phyloP scores from a whole-genome alignment of 768 basidiomycete genomes.

The Mycena crocata region DNA sequence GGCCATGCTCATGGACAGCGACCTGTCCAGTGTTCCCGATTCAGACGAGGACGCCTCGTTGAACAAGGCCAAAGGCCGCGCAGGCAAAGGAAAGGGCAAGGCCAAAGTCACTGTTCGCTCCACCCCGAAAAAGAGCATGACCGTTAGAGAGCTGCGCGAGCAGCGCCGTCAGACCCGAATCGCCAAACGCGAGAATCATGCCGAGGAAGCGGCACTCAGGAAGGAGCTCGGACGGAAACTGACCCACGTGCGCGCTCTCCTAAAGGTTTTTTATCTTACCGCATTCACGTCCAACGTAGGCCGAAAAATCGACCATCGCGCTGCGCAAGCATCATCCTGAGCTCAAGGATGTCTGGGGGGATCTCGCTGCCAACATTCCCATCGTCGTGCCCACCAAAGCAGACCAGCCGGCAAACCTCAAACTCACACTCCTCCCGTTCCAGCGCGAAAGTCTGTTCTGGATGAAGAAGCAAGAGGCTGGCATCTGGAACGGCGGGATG shows the following conservation, averaged over 20 bases:
- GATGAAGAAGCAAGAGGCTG: conserved; percentile 95
- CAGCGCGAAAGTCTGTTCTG: conserved; percentile 94
- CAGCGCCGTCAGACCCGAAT: conserved; percentile 40
- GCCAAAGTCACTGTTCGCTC: conserved; percentile 27
- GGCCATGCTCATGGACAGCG: conserved; percentile 36
- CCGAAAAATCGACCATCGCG: conserved; percentile 75
- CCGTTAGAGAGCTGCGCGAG: conserved; percentile 46
- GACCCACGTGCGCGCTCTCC: conserved; percentile 65
- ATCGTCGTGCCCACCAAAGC: conserved; percentile 75
- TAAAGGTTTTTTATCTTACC: conserved; percentile 11
- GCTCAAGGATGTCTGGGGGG: conserved; percentile 87
- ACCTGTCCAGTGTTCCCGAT: conserved; percentile 38
- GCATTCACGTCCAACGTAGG: conserved; percentile 56
- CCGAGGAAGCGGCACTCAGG: conserved; percentile 62
- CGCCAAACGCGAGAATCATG: conserved; percentile 47
- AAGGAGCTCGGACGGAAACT: conserved; percentile 77
- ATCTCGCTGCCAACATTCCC: conserved; percentile 73
- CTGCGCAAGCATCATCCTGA: conserved; percentile 82
- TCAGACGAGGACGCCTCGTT: conserved; percentile 34
- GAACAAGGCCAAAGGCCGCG: conserved; percentile 23
- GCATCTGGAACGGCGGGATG: conserved; percentile 92
- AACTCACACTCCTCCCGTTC: conserved; percentile 90
- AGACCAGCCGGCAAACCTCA: conserved; percentile 85
- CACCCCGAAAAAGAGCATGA: conserved; percentile 45
- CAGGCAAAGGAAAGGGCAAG: conserved; percentile 44